These are phyloP conservation scores for Chamaecrista fasciculata DNA, from an alignment of 306 rosid species.

Conservation along the genomic window DNA sequence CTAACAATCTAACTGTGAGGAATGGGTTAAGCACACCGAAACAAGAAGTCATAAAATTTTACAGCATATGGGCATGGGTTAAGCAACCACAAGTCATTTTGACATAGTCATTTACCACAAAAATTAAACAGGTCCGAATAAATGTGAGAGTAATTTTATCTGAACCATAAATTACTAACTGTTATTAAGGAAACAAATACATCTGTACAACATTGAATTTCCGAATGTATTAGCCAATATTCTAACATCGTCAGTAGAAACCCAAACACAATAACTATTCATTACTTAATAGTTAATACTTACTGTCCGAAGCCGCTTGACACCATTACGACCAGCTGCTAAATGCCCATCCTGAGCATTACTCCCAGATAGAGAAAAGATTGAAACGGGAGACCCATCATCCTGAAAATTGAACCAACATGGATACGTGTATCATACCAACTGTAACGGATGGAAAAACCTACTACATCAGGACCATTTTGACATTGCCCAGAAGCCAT, in stretches of 20 bases:
- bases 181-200: background rate
- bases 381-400: slow-evolving; percentile 84
- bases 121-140: no score
- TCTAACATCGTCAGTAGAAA: background rate
- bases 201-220: background rate
- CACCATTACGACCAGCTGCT: slow-evolving; percentile 93
- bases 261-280: background rate
- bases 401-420: slow-evolving; percentile 50
- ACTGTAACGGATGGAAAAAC: background rate
- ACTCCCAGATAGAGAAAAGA: slow-evolving; percentile 82
- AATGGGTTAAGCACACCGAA: background rate
- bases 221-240: background rate
- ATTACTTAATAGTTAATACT: slow-evolving; percentile 29
- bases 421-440: background rate
- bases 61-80: background rate
- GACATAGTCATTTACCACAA: no score
- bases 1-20: no score
- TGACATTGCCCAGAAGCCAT: no score
- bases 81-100: background rate
- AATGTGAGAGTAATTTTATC: background rate
- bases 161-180: background rate
- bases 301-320: slow-evolving; percentile 87
- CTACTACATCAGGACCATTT: no score
- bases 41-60: background rate
- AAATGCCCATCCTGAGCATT: slow-evolving; percentile 90